Conservation (phyloP, 2,329 filamentous ascomycete species). For the Diplodia corticola region DNA sequence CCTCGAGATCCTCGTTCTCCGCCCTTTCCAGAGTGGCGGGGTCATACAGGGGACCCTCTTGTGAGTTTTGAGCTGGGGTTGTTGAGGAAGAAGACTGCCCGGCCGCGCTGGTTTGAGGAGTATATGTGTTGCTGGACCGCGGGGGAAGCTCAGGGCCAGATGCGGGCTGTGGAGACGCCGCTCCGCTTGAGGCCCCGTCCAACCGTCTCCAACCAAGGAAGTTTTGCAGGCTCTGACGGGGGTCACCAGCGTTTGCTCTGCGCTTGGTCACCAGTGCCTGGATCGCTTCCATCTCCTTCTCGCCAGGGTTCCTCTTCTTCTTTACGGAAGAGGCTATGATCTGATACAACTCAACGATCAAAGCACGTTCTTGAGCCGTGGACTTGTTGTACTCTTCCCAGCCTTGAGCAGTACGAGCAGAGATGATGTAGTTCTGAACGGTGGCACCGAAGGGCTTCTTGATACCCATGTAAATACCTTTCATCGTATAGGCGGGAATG, state of each 20-base stretch:
- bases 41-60: neutral
- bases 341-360: constrained; percentile 68
- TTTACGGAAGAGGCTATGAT: constrained; percentile 59
- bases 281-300: constrained; percentile 53
- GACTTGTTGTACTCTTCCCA: constrained; percentile 62
- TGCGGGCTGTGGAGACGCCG: neutral
- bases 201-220: neutral
- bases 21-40: constrained; percentile 26
- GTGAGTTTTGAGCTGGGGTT: neutral
- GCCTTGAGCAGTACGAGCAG: constrained; percentile 74
- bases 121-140: neutral
- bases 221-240: constrained; percentile 27
- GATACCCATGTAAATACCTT: constrained; percentile 77
- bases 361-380: constrained; percentile 59
- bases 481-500: constrained; percentile 78
- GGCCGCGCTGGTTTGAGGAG: neutral
- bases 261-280: constrained; percentile 43
- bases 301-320: constrained; percentile 54
- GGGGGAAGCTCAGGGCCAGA: neutral
- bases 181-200: neutral
- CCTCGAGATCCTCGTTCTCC: constrained; percentile 57
- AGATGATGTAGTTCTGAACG: constrained; percentile 76
- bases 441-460: constrained; percentile 69
- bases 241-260: constrained; percentile 18
- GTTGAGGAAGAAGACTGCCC: neutral